Evolutionary conservation across 345 rosid species (phyloP).

Genomic region (Corchorus capsularis): DNA sequence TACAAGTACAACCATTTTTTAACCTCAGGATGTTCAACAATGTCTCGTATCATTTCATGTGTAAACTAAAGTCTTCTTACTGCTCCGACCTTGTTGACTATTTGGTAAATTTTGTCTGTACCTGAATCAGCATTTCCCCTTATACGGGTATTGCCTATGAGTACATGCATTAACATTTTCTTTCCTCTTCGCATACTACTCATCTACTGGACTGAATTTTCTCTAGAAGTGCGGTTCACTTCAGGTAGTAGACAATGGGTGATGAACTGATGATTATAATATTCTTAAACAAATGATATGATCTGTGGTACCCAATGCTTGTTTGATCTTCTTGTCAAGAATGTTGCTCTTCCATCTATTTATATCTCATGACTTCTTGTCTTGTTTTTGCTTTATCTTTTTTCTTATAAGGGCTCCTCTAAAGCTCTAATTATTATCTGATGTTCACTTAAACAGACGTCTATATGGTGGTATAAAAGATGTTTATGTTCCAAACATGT

Average conservation of each 20-base stretch:
- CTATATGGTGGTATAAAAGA: constrained; percentile 76
- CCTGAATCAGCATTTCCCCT: neutral
- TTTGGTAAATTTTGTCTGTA: neutral
- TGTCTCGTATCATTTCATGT: neutral
- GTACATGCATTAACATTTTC: neutral
- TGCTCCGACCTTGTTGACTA: neutral
- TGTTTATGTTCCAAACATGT: constrained; percentile 87
- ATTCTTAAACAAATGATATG: neutral
- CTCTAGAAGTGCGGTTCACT: neutral
- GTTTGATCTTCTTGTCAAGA: constrained; percentile 13
- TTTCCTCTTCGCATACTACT: neutral
- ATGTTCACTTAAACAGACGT: constrained; percentile 47
- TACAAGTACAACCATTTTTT: neutral
- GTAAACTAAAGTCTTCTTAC: neutral
- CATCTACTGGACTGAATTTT: neutral
- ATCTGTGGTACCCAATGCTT: neutral
- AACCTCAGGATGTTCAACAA: neutral
- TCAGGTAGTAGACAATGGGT: neutral
- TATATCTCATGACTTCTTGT: neutral
- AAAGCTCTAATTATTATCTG: neutral
- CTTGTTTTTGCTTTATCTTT: neutral
- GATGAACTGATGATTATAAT: neutral
- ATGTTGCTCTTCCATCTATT: neutral
- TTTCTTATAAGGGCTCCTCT: neutral
- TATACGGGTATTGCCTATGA: neutral